Evolutionary conservation across 257 asterid species (phyloP).

Genomic region (Nicotiana otophora): DNA sequence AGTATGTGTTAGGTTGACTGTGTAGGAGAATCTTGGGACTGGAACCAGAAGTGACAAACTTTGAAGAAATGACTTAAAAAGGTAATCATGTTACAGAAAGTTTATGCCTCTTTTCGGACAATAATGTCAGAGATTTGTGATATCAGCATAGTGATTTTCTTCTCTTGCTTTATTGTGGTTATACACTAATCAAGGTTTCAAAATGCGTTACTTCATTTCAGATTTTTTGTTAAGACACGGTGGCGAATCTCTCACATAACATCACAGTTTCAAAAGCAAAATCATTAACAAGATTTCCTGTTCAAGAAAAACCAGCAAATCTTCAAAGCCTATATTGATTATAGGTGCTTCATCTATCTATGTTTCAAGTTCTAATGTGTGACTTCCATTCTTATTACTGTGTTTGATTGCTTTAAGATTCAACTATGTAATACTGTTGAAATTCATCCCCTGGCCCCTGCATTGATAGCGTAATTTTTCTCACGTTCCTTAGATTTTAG

Average conservation of each 20-base stretch:
- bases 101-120: background rate
- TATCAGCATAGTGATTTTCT: background rate
- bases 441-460: background rate
- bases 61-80: background rate
- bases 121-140: background rate
- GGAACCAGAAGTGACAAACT: background rate
- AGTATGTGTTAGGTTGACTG: background rate
- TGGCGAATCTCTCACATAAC: background rate
- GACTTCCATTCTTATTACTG: background rate
- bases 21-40: background rate
- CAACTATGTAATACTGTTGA: background rate
- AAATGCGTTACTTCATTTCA: background rate
- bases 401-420: background rate
- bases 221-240: background rate
- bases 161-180: background rate
- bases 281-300: background rate
- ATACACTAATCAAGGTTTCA: background rate
- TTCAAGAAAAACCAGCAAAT: background rate
- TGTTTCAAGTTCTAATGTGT: background rate
- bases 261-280: background rate
- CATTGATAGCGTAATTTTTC: background rate
- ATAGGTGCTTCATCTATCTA: background rate
- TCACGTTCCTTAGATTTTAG: background rate
- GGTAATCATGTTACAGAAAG: background rate
- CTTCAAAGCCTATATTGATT: background rate